phyloP scores from a whole-genome alignment of 352 stramenopile genomes.

The Phytopythium montanum region DNA sequence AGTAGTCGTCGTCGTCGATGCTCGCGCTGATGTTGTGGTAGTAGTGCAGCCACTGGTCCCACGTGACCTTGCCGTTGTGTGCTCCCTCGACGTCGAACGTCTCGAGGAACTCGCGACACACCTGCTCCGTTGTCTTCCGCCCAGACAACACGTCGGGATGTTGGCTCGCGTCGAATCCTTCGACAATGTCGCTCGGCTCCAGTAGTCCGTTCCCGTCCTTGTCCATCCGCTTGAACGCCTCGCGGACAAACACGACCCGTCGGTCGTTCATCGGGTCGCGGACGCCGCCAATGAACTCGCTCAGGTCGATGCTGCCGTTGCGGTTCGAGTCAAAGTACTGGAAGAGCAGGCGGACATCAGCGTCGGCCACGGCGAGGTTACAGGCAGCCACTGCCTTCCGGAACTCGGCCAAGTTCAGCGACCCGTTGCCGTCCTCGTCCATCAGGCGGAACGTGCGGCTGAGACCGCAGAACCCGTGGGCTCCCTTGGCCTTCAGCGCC shows the following conservation, averaged over 20 bases:
- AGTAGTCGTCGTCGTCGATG: constrained; percentile 90
- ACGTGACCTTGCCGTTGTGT: constrained; percentile 70
- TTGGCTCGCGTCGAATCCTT: constrained; percentile 75
- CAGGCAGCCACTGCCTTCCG: constrained; percentile 54
- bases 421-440: constrained; percentile 74
- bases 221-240: constrained; percentile 85
- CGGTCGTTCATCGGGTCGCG: constrained; percentile 67
- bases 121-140: constrained; percentile 52
- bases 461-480: constrained; percentile 70
- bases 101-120: constrained; percentile 83
- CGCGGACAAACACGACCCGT: constrained; percentile 61
- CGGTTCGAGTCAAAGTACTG: constrained; percentile 81
- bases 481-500: constrained; percentile 54
- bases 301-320: constrained; percentile 71
- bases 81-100: constrained; percentile 77
- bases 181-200: constrained; percentile 76
- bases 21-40: constrained; percentile 88
- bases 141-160: constrained; percentile 84
- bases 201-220: constrained; percentile 63
- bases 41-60: constrained; percentile 74
- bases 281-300: constrained; percentile 86
- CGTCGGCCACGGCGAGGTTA: constrained; percentile 44
- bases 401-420: constrained; percentile 76
- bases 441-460: constrained; percentile 71
- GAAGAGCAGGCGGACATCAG: constrained; percentile 68